A percentile compares a stretch with the other conserved stretches of the same genome.
These are phyloP conservation scores for Neofusicoccum laricinum DNA, from an alignment of 2,329 filamentous ascomycete species.

Conservation along the genomic window DNA sequence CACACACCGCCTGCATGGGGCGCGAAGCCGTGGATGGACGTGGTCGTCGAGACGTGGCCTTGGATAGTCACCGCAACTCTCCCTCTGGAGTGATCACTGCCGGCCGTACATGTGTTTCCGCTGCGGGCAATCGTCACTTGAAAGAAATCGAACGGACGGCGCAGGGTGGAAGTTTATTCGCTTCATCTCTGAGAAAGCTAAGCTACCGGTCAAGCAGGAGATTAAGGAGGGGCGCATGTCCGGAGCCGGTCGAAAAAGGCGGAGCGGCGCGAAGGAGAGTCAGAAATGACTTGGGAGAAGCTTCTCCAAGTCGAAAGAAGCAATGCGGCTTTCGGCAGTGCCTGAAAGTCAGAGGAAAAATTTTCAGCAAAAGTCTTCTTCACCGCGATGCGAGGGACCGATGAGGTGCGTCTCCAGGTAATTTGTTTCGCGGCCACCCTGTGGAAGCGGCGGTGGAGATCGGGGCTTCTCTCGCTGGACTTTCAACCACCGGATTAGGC, in stretches of 20 bases:
- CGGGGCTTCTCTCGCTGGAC: not conserved
- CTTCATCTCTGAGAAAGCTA: not conserved
- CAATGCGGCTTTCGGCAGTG: not conserved
- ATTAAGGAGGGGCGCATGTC: not conserved
- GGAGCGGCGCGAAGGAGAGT: not conserved
- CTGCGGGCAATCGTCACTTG: not conserved
- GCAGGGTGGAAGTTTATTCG: not conserved
- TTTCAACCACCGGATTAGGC: not conserved
- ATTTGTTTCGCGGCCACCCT: not conserved
- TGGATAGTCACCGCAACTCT: too few species aligned
- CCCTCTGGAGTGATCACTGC: too few species aligned
- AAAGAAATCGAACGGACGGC: not conserved
- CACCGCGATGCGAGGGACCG: not conserved
- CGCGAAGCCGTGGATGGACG: too few species aligned
- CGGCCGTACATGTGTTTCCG: not conserved
- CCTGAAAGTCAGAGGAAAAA: not conserved
- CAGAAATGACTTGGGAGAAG: not conserved
- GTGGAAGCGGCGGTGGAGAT: not conserved
- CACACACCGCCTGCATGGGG: too few species aligned
- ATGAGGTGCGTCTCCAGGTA: not conserved
- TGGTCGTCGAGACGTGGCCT: too few species aligned
- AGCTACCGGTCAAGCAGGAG: not conserved
- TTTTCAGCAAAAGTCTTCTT: not conserved
- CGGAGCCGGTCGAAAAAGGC: too few species aligned
- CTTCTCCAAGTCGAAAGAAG: not conserved